Percentiles rank a stretch among this genome's conserved stretches.
Conservation (phyloP, 2,329 filamentous ascomycete species). For the Aspergillus sp. region DNA sequence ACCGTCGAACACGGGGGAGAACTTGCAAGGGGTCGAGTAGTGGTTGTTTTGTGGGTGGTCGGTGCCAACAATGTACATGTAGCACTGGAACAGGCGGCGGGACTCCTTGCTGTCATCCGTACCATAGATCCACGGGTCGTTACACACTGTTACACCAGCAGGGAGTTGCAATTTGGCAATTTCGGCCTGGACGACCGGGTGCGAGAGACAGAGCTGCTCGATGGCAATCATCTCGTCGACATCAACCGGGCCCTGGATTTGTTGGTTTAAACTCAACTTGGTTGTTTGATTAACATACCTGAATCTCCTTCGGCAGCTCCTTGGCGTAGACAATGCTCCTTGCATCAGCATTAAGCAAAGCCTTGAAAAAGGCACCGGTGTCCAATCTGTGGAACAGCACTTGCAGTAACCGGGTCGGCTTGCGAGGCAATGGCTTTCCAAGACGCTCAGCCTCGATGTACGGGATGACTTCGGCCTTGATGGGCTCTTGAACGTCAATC, state of each 20-base stretch:
- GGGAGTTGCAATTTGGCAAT: slow-evolving; percentile 61
- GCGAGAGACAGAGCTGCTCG: slow-evolving; percentile 56
- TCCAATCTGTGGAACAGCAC: slow-evolving; percentile 49
- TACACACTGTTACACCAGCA: slow-evolving; percentile 55
- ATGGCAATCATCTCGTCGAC: slow-evolving; percentile 60
- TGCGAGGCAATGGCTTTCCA: slow-evolving; percentile 49
- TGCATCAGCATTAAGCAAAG: slow-evolving; percentile 42
- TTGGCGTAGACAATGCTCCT: slow-evolving; percentile 38
- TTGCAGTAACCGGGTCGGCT: slow-evolving; percentile 55
- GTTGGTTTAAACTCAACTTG: not conserved
- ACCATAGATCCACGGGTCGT: slow-evolving; percentile 71
- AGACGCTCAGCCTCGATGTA: slow-evolving; percentile 64
- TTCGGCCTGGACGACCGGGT: slow-evolving; percentile 58
- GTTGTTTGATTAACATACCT: slow-evolving; percentile 31
- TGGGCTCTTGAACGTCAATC: slow-evolving; percentile 65
- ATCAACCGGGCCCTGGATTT: slow-evolving; percentile 55
- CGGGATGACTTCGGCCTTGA: slow-evolving; percentile 58
- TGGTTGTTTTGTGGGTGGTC: slow-evolving; percentile 41
- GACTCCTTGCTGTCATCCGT: slow-evolving; percentile 40
- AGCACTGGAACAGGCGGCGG: slow-evolving; percentile 42
- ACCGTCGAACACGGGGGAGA: slow-evolving; percentile 54
- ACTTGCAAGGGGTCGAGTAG: slow-evolving; percentile 37
- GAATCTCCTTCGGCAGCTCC: slow-evolving; percentile 49
- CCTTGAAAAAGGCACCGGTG: slow-evolving; percentile 44
- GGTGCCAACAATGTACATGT: slow-evolving; percentile 39